Percentiles rank a stretch among this genome's conserved stretches.
Evolutionary conservation across 2,329 filamentous ascomycete species (phyloP).

Genomic region (Daldinia eschscholtzii): DNA sequence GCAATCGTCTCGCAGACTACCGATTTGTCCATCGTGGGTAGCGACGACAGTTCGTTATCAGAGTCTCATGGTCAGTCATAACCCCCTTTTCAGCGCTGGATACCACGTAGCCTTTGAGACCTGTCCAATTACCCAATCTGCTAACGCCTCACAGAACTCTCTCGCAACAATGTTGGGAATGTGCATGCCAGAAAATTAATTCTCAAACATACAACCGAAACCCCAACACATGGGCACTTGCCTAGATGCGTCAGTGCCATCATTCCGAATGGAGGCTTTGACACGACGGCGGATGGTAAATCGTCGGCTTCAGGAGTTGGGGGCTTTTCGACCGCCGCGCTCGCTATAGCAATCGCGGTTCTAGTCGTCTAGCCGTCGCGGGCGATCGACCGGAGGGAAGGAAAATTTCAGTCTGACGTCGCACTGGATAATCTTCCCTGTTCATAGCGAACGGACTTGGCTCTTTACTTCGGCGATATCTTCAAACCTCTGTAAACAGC

Average conservation of each 20-base stretch:
- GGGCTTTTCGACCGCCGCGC: not conserved
- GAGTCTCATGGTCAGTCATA: not conserved
- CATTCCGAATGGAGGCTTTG: not conserved
- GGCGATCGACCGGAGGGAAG: not conserved
- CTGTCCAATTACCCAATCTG: not conserved
- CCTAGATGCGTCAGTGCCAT: slow-evolving; percentile 23
- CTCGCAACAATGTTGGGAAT: not conserved
- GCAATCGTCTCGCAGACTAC: not conserved
- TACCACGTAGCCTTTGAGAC: not conserved
- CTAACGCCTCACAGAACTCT: not conserved
- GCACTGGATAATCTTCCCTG: not conserved
- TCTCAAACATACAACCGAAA: not conserved
- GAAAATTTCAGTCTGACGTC: not conserved
- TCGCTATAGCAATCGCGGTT: slow-evolving; percentile 17
- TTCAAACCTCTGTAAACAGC: slow-evolving; percentile 4
- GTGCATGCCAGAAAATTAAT: not conserved
- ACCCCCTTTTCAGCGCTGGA: not conserved
- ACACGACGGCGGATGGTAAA: not conserved
- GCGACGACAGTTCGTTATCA: not conserved
- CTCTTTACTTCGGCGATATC: not conserved
- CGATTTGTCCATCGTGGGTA: not conserved
- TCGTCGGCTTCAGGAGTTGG: not conserved
- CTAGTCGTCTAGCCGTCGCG: slow-evolving; percentile 2
- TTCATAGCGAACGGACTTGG: not conserved
- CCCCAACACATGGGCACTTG: not conserved